Conservation (phyloP, 2,329 filamentous ascomycete species). For the Cladobotryum mycophilum region DNA sequence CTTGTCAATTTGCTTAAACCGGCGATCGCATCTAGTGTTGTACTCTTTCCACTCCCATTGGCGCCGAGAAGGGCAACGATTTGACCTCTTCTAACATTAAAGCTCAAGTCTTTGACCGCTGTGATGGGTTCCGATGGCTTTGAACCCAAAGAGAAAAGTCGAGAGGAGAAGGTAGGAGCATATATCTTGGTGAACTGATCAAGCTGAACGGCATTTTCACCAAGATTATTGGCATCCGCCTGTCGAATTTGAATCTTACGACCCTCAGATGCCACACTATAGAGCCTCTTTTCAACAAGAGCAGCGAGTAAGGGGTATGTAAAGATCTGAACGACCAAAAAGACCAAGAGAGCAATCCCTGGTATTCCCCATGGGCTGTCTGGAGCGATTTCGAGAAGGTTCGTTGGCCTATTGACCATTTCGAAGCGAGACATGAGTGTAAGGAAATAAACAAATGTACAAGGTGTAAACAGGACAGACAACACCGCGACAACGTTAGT, state of each 20-base stretch:
- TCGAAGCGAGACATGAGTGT: slow-evolving; percentile 74
- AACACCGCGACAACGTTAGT: slow-evolving; percentile 63
- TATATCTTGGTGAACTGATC: slow-evolving; percentile 74
- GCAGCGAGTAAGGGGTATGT: slow-evolving; percentile 71
- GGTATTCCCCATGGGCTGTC: slow-evolving; percentile 61
- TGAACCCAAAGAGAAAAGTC: slow-evolving; percentile 40
- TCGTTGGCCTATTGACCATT: slow-evolving; percentile 49
- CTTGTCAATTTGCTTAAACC: slow-evolving; percentile 71
- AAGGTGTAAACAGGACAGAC: slow-evolving; percentile 74
- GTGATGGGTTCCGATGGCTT: slow-evolving; percentile 55
- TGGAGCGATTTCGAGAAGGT: slow-evolving; percentile 58
- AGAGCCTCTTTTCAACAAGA: slow-evolving; percentile 64
- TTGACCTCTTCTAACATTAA: slow-evolving; percentile 68
- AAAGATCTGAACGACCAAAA: slow-evolving; percentile 71
- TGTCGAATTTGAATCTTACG: slow-evolving; percentile 44
- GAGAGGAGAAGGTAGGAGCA: slow-evolving; percentile 55
- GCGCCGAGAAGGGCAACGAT: slow-evolving; percentile 83
- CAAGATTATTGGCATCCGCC: slow-evolving; percentile 20
- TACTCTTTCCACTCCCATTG: slow-evolving; percentile 87
- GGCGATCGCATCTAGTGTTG: slow-evolving; percentile 80
- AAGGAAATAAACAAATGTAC: slow-evolving; percentile 79
- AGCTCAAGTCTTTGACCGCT: slow-evolving; percentile 69
- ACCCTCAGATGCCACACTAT: slow-evolving; percentile 63
- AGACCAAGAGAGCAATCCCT: slow-evolving; percentile 71
- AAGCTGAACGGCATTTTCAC: slow-evolving; percentile 58